phyloP scores from a whole-genome alignment of 2,329 filamentous ascomycete species.

The Cladosporium sp. region DNA sequence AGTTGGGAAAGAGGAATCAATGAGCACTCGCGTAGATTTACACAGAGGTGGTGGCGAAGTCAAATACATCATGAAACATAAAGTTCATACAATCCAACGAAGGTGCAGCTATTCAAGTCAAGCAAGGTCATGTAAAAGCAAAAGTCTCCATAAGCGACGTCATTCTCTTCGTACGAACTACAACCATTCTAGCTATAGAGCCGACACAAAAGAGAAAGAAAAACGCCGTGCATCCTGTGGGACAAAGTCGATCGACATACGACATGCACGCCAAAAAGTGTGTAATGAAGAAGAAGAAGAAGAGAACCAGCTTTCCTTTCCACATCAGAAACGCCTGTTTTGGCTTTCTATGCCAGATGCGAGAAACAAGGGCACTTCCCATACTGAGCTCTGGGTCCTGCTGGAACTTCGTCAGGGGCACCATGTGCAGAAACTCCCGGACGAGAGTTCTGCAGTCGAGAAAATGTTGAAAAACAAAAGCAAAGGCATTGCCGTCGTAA shows the following conservation, averaged over 20 bases:
- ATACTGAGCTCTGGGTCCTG: conserved; percentile 16
- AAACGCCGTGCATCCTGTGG: conserved; percentile 8
- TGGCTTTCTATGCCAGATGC: conserved; percentile 15
- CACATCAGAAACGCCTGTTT: conserved; percentile 9
- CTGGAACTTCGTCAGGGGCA: not conserved
- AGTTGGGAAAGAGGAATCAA: too few relatives aligned
- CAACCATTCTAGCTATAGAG: conserved; percentile 1
- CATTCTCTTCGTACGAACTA: not conserved
- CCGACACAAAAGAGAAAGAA: not conserved
- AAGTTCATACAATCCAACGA: not conserved
- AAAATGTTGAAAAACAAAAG: conserved; percentile 9
- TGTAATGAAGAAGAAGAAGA: conserved; percentile 18
- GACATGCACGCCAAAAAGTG: conserved; percentile 8
- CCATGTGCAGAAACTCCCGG: conserved; percentile 5
- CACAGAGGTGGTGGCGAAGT: not conserved
- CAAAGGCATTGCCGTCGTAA: conserved; percentile 16
- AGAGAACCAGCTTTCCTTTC: conserved; percentile 15
- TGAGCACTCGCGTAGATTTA: too few relatives aligned
- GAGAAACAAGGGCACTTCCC: conserved; percentile 5
- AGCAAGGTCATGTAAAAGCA: not conserved
- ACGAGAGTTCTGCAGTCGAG: not conserved
- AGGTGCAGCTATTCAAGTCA: not conserved
- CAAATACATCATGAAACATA: not conserved
- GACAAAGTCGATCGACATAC: not conserved
- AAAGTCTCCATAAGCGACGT: not conserved